phyloP scores from a whole-genome alignment of 176 grass and related monocot genomes.

The Cocos nucifera region DNA sequence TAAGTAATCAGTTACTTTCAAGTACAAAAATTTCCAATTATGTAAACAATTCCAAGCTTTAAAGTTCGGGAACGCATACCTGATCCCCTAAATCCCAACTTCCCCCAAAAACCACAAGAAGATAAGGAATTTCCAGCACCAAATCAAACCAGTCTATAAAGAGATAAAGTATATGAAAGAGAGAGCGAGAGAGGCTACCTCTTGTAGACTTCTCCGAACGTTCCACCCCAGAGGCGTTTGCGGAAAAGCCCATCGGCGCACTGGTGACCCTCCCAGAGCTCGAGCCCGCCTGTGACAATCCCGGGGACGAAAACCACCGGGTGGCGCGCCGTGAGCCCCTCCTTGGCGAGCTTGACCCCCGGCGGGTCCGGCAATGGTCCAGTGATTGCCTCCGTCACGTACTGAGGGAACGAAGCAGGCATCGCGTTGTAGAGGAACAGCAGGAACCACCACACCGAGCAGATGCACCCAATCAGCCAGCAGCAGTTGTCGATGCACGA shows the following conservation, averaged over 20 bases:
- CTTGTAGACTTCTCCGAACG: slow-evolving; percentile 91
- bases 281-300: slow-evolving; percentile 87
- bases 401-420: slow-evolving; percentile 92
- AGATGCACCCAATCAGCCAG: slow-evolving; percentile 84
- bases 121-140: too few species aligned
- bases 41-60: too few species aligned
- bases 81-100: too few species aligned
- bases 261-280: slow-evolving; percentile 96
- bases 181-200: slow-evolving; percentile 32
- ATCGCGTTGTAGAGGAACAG: slow-evolving; percentile 97
- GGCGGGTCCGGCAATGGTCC: slow-evolving; percentile 81
- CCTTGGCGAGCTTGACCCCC: slow-evolving; percentile 85
- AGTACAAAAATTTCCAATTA: too few species aligned
- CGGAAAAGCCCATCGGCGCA: slow-evolving; percentile 92
- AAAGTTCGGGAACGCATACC: too few species aligned
- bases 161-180: too few species aligned
- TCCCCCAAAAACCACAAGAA: too few species aligned
- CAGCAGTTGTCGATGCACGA: slow-evolving; percentile 86
- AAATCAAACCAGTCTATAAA: too few species aligned
- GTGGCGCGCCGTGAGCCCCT: slow-evolving; percentile 70
- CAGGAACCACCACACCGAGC: slow-evolving; percentile 85
- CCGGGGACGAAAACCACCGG: slow-evolving; percentile 96
- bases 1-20: too few species aligned
- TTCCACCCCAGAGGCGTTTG: slow-evolving; percentile 92
- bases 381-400: slow-evolving; percentile 91